Evolutionary conservation across 2,329 filamentous ascomycete genomes (phyloP).

Genomic region (Biscogniauxia mediterranea): DNA sequence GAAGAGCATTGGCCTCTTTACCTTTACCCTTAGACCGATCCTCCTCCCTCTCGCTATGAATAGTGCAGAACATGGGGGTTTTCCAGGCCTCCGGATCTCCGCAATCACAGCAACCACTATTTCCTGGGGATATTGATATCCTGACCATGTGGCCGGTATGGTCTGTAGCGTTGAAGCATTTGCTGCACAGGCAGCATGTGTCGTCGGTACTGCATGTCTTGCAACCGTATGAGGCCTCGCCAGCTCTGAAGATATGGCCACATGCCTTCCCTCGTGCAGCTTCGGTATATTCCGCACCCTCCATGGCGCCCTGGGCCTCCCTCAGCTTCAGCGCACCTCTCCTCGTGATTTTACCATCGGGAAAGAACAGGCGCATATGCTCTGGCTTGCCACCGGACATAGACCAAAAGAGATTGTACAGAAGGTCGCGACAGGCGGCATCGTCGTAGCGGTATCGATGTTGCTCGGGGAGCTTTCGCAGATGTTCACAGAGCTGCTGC

Average conservation of each 20-base stretch:
- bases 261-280: constrained; percentile 89
- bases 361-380: constrained; percentile 79
- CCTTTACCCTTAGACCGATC: constrained; percentile 59
- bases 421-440: constrained; percentile 67
- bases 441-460: constrained; percentile 75
- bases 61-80: constrained; percentile 83
- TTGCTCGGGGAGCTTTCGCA: constrained; percentile 72
- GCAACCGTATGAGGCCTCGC: constrained; percentile 92
- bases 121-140: constrained; percentile 83
- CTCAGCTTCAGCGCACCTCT: constrained; percentile 69
- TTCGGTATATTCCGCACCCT: constrained; percentile 92
- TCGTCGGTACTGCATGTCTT: constrained; percentile 93
- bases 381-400: constrained; percentile 74
- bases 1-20: constrained; percentile 58
- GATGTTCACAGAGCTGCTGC: constrained; percentile 77
- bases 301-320: constrained; percentile 85
- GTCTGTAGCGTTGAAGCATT: constrained; percentile 93
- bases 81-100: constrained; percentile 95
- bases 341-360: constrained; percentile 64
- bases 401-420: constrained; percentile 81
- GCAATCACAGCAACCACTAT: constrained; percentile 96
- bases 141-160: constrained; percentile 91
- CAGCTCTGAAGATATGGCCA: constrained; percentile 93
- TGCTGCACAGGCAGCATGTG: constrained; percentile 90
- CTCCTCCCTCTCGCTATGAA: constrained; percentile 70